Percentiles rank a stretch among this genome's conserved stretches.
Evolutionary conservation across 1,139 yeast genomes (phyloP).

Genomic region (Groenewaldozyma sp.): DNA sequence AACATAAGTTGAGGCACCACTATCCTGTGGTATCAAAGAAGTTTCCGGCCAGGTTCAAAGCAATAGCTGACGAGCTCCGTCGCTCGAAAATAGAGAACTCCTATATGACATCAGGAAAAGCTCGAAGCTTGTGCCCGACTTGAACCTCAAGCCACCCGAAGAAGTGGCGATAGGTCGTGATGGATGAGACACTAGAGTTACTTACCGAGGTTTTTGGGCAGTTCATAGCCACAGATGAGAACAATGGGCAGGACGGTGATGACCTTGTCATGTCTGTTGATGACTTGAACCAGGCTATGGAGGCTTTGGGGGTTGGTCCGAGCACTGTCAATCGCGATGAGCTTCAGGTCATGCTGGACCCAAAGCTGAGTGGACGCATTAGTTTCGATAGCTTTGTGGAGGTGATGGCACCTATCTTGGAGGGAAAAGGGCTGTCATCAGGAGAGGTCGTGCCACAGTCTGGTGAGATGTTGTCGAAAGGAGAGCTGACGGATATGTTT

Average conservation of each 20-base stretch:
- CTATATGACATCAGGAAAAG: not conserved
- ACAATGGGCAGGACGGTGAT: conserved; percentile 15
- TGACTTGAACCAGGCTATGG: conserved; percentile 18
- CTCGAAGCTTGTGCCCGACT: not conserved
- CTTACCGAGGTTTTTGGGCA: conserved; percentile 24
- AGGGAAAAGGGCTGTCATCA: not conserved
- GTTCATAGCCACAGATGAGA: conserved; percentile 18
- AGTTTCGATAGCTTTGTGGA: conserved; percentile 24
- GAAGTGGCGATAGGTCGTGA: not conserved
- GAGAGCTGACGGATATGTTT: conserved; percentile 17
- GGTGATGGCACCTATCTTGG: conserved; percentile 9
- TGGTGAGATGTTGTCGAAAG: conserved; percentile 9
- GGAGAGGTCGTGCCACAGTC: conserved; percentile 8
- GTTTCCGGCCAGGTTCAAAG: not conserved
- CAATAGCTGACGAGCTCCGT: no score
- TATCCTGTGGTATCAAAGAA: no score
- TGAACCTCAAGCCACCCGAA: not conserved
- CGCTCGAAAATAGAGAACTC: no score
- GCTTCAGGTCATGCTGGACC: conserved; percentile 17
- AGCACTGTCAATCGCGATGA: conserved; percentile 4
- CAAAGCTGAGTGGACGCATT: conserved; percentile 18
- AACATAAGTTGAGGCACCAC: no score
- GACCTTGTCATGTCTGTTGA: conserved; percentile 17
- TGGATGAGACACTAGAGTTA: conserved; percentile 12
- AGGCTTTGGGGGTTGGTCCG: conserved; percentile 18